These are phyloP conservation scores for Papiliotrema terrestris DNA, from an alignment of 1,284 basidiomycete species.

Conservation along the genomic window DNA sequence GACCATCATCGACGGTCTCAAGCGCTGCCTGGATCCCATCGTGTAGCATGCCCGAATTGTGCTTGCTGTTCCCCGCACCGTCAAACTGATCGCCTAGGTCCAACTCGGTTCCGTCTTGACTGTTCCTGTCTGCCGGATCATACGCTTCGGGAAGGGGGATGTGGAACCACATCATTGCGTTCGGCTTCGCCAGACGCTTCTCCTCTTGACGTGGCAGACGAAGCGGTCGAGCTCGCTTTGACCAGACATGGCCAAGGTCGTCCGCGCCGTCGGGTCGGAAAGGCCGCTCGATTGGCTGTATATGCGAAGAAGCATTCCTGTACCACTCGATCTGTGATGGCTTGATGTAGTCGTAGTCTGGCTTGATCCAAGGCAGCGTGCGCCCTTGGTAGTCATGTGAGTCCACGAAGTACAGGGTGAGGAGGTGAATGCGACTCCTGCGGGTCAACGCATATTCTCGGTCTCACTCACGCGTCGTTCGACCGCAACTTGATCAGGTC, in stretches of 20 bases:
- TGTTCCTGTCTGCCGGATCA: constrained; percentile 9
- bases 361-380: constrained; percentile 48
- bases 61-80: constrained; percentile 56
- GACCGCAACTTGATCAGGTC: constrained; percentile 46
- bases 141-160: constrained; percentile 72
- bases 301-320: constrained; percentile 66
- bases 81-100: constrained; percentile 69
- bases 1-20: constrained; percentile 49
- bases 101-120: constrained; percentile 54
- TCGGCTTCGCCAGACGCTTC: constrained; percentile 72
- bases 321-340: constrained; percentile 79
- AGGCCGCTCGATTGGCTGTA: constrained; percentile 70
- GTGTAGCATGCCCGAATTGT: constrained; percentile 74
- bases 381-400: constrained; percentile 69
- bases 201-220: constrained; percentile 43
- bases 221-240: constrained; percentile 53
- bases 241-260: constrained; percentile 65
- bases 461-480: constrained; percentile 60
- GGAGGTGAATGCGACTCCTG: constrained; percentile 64
- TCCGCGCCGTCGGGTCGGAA: constrained; percentile 69
- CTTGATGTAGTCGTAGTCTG: constrained; percentile 74
- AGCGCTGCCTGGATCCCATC: constrained; percentile 62
- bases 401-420: constrained; percentile 91
- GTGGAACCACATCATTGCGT: constrained; percentile 92
- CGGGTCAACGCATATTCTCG: neutral